Evolutionary conservation across 1,139 yeast genomes (phyloP).

Genomic region (Suhomyces choctaworum): DNA sequence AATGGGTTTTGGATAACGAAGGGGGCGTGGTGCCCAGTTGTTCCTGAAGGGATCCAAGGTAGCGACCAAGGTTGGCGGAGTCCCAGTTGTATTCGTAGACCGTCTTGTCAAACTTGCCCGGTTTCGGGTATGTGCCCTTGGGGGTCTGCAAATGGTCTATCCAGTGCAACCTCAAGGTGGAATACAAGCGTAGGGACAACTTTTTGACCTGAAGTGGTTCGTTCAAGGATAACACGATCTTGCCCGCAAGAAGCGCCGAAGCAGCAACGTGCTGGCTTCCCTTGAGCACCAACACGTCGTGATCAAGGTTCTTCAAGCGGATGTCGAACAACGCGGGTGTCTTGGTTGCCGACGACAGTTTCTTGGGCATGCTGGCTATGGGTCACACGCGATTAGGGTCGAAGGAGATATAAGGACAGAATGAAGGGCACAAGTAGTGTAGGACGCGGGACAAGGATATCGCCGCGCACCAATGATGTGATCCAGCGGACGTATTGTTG

Average conservation of each 20-base stretch:
- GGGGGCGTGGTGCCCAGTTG: conserved; percentile 18
- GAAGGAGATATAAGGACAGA: neutral
- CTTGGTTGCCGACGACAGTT: conserved; percentile 13
- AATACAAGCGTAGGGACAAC: conserved; percentile 61
- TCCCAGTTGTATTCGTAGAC: conserved; percentile 82
- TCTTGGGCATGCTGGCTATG: conserved; percentile 17
- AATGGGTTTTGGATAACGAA: conserved; percentile 25
- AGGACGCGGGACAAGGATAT: neutral
- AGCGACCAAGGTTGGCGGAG: conserved; percentile 50
- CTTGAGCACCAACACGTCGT: conserved; percentile 77
- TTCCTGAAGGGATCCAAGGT: conserved; percentile 34
- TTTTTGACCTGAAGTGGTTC: conserved; percentile 75
- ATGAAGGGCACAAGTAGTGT: neutral
- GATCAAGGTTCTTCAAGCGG: conserved; percentile 63
- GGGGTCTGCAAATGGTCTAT: conserved; percentile 49
- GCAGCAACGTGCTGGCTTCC: conserved; percentile 80
- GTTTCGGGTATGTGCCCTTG: conserved; percentile 50
- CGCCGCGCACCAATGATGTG: too few species aligned
- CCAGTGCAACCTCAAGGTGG: conserved; percentile 63
- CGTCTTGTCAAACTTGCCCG: conserved; percentile 59
- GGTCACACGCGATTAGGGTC: neutral
- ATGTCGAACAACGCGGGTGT: conserved; percentile 58
- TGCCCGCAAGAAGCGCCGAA: conserved; percentile 73
- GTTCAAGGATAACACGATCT: conserved; percentile 69
- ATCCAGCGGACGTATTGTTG: too few species aligned